These are phyloP conservation scores for Flaveria linearis DNA, from an alignment of 129 eudicot species.

Conservation along the genomic window DNA sequence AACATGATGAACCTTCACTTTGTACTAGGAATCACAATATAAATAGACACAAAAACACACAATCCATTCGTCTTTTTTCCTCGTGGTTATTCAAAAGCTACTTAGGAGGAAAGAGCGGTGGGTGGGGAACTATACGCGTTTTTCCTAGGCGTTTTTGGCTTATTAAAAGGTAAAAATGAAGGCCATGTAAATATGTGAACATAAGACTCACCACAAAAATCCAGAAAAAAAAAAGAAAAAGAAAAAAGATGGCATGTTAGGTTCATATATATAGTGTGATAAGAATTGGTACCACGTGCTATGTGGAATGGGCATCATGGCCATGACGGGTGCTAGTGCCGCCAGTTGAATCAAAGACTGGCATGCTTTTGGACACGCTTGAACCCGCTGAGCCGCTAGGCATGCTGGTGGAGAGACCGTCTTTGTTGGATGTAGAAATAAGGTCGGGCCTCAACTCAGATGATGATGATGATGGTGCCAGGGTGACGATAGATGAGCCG, in stretches of 20 bases:
- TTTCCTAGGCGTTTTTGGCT: slow-evolving; percentile 46
- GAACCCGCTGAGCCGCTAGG: slow-evolving; percentile 73
- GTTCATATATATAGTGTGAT: slow-evolving; percentile 22
- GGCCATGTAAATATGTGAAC: slow-evolving; percentile 58
- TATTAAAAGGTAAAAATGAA: slow-evolving; percentile 41
- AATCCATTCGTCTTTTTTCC: slow-evolving; percentile 11
- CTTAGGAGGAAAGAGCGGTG: slow-evolving; percentile 28
- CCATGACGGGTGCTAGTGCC: slow-evolving; percentile 28
- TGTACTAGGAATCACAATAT: slow-evolving; percentile 28
- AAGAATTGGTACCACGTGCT: slow-evolving; percentile 22
- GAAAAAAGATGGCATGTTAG: slow-evolving; percentile 32
- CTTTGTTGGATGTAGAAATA: slow-evolving; percentile 42
- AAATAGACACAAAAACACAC: slow-evolving; percentile 38
- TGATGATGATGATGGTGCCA: slow-evolving; percentile 91
- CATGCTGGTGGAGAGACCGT: slow-evolving; percentile 49
- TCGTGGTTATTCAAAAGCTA: slow-evolving; percentile 48
- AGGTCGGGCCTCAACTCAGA: slow-evolving; percentile 69
- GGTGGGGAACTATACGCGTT: slow-evolving; percentile 30
- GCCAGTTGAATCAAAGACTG: slow-evolving; percentile 52
- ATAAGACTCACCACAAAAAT: slow-evolving; percentile 31
- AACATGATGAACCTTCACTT: slow-evolving; percentile 15
- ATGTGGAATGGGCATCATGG: slow-evolving; percentile 36
- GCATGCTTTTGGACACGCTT: slow-evolving; percentile 48
- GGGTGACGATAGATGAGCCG: slow-evolving; percentile 68
- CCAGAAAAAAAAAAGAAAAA: not conserved